Evolutionary conservation across 2,329 filamentous ascomycete species (phyloP), one percentile per base, ranked within the genome.

Genomic region (Ceratocystis huliohia): DNA sequence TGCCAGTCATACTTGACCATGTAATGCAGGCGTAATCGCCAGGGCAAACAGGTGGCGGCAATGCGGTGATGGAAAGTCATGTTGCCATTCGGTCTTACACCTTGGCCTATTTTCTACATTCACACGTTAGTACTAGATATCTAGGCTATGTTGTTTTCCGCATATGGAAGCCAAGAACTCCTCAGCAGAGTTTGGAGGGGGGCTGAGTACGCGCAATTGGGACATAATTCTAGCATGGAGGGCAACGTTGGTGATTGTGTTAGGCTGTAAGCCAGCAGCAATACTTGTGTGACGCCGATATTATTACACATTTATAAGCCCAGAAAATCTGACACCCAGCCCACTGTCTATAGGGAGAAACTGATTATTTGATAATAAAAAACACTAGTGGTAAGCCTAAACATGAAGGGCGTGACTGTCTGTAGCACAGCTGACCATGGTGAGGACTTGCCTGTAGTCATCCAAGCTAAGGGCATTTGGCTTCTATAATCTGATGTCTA

Each of bases 281-380:
- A 17, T 33, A 30, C 17, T 7, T 57, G 53, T 57, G 53, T 15
- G 33, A 57, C 53, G 28, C 28, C 46, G 28, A 62, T 44, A 28
- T 62, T 62, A 3, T 62, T 30, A 45, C 46, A 63, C 1, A 20
- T 8, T 7, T 20, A 2, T 45, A 53, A 41, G 25, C 56, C 6
- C 10, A 57, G 1, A 17, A 33, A 48, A 56, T n/a, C n/a, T 41
- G 63, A 64, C 63, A 33, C 63, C 46, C 46, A 64, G 41, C n/a
- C 30, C 53, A n/a, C 53, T 20, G 44, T 50, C 20, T 50, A 50
- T 50, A 64, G 62, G n/a, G n/a, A 44, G 46, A 64, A 8, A 25
- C 7, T 28, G 7, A 53, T 48, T 33, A 1, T 57, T 63, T 56
- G 22, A 1, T 10, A 10, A 37, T 37, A 37, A 37, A 37, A 37